Base-by-base conservation (phyloP, 2,329 filamentous ascomycete species). In the Paramyrothecium roridum region DNA sequence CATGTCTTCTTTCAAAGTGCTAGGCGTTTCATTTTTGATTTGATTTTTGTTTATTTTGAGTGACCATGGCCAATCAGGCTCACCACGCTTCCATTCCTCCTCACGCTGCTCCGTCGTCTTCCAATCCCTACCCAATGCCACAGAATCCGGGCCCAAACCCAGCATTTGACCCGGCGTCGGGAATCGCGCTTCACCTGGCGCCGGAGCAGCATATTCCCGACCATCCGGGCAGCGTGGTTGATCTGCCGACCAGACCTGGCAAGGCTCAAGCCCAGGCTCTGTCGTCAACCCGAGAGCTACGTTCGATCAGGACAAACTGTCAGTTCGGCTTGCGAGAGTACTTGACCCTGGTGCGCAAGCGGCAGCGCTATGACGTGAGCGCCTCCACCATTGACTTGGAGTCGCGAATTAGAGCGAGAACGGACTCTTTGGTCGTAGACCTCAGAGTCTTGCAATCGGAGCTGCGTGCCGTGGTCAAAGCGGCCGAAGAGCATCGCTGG, bases 401-500 rank as follows among this genome's bases (percentile, higher is more conserved):
- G 48, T 67, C 72, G 3, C 75, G 74, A 26, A 65, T 82, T 48
- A 70, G 75, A 8, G 59, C 62, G 7, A 78, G 81, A 63, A 72
- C 73, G 7, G 71, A 65, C 26, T 58, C 75, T 8, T 71, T 77
- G n/a, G 58, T 80, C 11, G 68, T 66, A 19, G 78, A 82, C 52
- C 61, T 85, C 57, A 72, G 69, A 45, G 65, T 62, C 1, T 63
- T 84, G 59, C 70, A 79, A 20, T 67, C 69, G 21, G 73, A 79
- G 57, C 73, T 84, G 3, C 67, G 73, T 4, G 67, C 67, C 3
- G 61, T 82, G 47, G 71, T 73, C 34, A 77, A 73, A 59, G 67
- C 65, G 12, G 77, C 75, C 1, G 78, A 83, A 65, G 69, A 70
- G 34, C 74, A 78, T 48, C 73, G 82, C 37, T 83, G 80, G 79